phyloP scores from a whole-genome alignment of 2,329 filamentous ascomycete genomes.

The Aspergillus tubingensis region DNA sequence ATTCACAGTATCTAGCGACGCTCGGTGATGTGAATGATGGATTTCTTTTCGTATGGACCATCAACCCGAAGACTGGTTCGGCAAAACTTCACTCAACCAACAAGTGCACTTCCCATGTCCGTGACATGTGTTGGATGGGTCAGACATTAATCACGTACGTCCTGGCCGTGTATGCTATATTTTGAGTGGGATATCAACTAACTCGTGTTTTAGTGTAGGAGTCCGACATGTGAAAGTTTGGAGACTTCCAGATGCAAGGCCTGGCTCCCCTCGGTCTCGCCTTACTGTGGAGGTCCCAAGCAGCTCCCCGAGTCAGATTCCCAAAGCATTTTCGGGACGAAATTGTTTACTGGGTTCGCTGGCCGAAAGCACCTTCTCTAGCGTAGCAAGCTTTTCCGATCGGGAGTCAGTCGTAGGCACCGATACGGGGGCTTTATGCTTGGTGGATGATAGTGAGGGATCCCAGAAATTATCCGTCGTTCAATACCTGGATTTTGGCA shows the following conservation, averaged over 20 bases:
- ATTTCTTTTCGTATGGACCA: conserved; percentile 86
- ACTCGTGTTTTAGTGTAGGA: conserved; percentile 58
- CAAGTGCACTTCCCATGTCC: conserved; percentile 84
- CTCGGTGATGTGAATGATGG: conserved; percentile 89
- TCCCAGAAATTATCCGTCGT: conserved; percentile 70
- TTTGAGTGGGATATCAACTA: conserved; percentile 5
- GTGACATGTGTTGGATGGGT: conserved; percentile 88
- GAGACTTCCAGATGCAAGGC: conserved; percentile 71
- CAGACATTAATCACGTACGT: conserved; percentile 72
- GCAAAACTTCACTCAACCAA: conserved; percentile 82
- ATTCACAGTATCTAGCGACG: conserved; percentile 83
- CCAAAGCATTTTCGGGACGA: conserved; percentile 76
- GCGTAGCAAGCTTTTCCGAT: conserved; percentile 70
- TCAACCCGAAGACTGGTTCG: conserved; percentile 78
- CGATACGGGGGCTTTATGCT: conserved; percentile 84
- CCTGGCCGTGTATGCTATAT: neutral
- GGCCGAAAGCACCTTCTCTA: conserved; percentile 81
- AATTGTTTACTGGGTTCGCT: conserved; percentile 83
- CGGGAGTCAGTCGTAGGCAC: conserved; percentile 79
- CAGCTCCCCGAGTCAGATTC: conserved; percentile 46
- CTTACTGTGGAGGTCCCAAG: conserved; percentile 44
- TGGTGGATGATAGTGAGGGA: conserved; percentile 75
- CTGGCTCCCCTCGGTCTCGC: conserved; percentile 65
- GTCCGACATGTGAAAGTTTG: conserved; percentile 92
- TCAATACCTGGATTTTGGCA: conserved; percentile 65